These are phyloP conservation scores for Metschnikowia continentalis DNA, from an alignment of 805 yeast species.

Conservation along the genomic window DNA sequence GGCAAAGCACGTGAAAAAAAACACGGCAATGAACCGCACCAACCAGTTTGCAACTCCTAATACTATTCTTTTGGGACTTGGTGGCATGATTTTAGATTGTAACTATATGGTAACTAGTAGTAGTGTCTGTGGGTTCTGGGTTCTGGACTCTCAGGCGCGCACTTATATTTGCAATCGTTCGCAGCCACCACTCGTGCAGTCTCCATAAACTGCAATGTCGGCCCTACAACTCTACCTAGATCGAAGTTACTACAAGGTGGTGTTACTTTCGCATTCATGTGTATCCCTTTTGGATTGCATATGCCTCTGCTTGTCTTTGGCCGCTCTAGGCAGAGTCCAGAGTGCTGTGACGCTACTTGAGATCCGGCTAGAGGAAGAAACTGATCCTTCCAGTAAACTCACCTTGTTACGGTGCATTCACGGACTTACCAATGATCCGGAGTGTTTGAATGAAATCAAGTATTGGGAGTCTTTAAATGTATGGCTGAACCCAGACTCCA, in stretches of 20 bases:
- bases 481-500: background rate
- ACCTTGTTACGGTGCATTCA: slow-evolving; percentile 5
- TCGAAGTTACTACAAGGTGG: slow-evolving; percentile 6
- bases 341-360: slow-evolving; percentile 9
- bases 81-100: no score
- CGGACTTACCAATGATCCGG: slow-evolving; percentile 1
- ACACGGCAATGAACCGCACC: background rate
- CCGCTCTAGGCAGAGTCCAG: slow-evolving; percentile 9
- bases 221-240: slow-evolving; percentile 5
- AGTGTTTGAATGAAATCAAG: slow-evolving; percentile 2
- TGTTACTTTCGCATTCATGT: slow-evolving; percentile 6
- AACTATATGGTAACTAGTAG: no score
- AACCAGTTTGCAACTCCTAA: background rate
- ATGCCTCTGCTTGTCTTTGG: slow-evolving; percentile 7
- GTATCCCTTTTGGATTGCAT: slow-evolving; percentile 5
- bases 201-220: slow-evolving; percentile 2
- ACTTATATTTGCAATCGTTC: slow-evolving; percentile 1
- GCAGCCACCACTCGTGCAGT: slow-evolving; percentile 1
- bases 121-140: no score
- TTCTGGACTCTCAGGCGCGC: background rate
- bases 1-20: background rate
- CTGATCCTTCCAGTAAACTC: slow-evolving; percentile 5
- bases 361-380: slow-evolving; percentile 3
- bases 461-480: slow-evolving; percentile 8
- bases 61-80: background rate